Base-by-base conservation (phyloP, 176 grass and related monocot genomes). In the Bonia amplexicaulis region DNA sequence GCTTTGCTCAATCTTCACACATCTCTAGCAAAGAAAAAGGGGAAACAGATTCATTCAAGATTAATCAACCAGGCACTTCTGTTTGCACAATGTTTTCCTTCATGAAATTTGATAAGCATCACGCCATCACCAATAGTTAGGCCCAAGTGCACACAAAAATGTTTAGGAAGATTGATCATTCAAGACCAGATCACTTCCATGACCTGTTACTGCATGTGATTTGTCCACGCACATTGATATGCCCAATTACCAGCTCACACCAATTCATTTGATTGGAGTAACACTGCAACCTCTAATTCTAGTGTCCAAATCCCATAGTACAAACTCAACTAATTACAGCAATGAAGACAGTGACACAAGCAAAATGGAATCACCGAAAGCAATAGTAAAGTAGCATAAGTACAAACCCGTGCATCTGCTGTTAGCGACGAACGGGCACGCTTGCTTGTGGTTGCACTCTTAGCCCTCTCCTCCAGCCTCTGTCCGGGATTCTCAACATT, bases 351-450 rank as follows among this genome's bases (percentile, higher is more conserved):
- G 33, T 17, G 55, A 16, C 51, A 63, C 13, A 17, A 17, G 70
- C 39, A 0, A 73, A 73, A 73, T 9, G 40, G 12, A 46, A 22
- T 33, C 41, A 16, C n/a, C 5, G 57, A 29, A 65, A 65, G 15
- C 9, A 69, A 17, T 13, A 0, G 42, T 7, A 22, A 33, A 73
- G 17, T 49, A 25, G 69, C 15, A 77, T 52, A 87, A 69, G 84
- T 86, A 86, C 88, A 76, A 83, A 95, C 93, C 90, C 93, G 88
- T 71, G 88, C 77, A 75, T 95, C 93, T n/a, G 70, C 93, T 6
- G 70, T 74, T 60, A 92, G 73, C 42, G 93, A 95, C 7, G 93
- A 92, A 80, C 93, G 90, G 76, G 80, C 88, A 41, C 90, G 90
- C 66, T 90, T 95, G 85, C 90, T 95, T 42, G 89, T 87, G 71